Percentiles rank a stretch among this genome's conserved stretches.
phyloP scores from a whole-genome alignment of 2,329 filamentous ascomycete genomes.

The Thelonectria discophora region DNA sequence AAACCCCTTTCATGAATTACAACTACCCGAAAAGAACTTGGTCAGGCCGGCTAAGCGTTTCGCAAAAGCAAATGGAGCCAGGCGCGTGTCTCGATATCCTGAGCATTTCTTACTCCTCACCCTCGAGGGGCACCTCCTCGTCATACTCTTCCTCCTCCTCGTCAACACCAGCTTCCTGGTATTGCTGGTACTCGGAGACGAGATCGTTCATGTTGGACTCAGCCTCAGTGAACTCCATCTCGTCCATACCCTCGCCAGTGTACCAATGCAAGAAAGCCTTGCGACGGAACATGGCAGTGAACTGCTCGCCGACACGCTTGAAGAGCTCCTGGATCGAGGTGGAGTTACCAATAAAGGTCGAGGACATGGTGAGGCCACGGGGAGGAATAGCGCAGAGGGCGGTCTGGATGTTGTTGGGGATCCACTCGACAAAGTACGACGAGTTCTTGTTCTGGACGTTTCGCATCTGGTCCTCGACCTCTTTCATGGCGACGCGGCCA shows the following conservation, averaged over 20 bases:
- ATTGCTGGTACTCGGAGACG: conserved; percentile 99
- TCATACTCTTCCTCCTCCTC: conserved; percentile 97
- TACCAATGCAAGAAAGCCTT: conserved; percentile 99
- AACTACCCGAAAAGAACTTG: conserved; percentile 46
- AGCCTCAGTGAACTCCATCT: conserved; percentile 99
- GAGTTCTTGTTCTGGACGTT: conserved; percentile 99
- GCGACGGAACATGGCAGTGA: conserved; percentile 99
- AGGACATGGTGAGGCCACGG: conserved; percentile 97
- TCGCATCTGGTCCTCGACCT: conserved; percentile 99
- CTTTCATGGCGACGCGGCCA: conserved; percentile 99
- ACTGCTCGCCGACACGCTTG: conserved; percentile 99
- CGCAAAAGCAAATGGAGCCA: conserved; percentile 15
- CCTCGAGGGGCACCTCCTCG: conserved; percentile 80
- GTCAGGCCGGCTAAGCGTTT: conserved; percentile 38
- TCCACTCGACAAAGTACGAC: conserved; percentile 99
- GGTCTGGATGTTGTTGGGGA: conserved; percentile 99
- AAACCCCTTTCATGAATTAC: conserved; percentile 48
- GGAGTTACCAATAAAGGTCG: conserved; percentile 98
- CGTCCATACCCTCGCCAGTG: conserved; percentile 99
- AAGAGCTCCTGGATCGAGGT: conserved; percentile 99
- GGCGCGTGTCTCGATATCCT: conserved; percentile 12
- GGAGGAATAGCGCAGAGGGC: conserved; percentile 98
- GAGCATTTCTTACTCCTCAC: conserved; percentile 61
- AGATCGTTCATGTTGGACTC: conserved; percentile 99
- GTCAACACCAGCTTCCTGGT: conserved; percentile 91